A percentile compares a stretch with the other conserved stretches of the same genome.
Evolutionary conservation across 257 asterid genomes (phyloP).

Genomic region (Salvia splendens): DNA sequence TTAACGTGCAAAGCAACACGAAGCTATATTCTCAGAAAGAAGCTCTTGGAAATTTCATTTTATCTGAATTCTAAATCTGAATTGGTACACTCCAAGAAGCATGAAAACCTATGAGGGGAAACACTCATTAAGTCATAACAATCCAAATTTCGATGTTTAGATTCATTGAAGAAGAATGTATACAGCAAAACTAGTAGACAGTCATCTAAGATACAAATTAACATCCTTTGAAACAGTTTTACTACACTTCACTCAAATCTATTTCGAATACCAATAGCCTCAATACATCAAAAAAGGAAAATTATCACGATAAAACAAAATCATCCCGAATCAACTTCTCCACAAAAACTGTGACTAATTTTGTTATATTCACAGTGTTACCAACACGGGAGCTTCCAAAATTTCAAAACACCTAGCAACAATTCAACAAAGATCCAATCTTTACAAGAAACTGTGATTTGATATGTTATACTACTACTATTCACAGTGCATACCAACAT

Average conservation of each 20-base stretch:
- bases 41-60: slow-evolving; percentile 10
- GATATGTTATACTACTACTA: too few relatives aligned
- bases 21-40: too few relatives aligned
- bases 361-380: not conserved
- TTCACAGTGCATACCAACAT: too few relatives aligned
- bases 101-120: slow-evolving; percentile 11
- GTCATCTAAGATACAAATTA: too few relatives aligned
- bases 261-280: too few relatives aligned
- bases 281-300: too few relatives aligned
- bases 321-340: too few relatives aligned
- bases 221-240: too few relatives aligned
- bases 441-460: not conserved
- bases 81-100: not conserved
- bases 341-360: not conserved
- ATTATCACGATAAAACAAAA: too few relatives aligned
- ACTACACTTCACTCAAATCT: too few relatives aligned
- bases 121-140: not conserved
- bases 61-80: not conserved
- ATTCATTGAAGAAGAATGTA: not conserved
- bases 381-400: too few relatives aligned
- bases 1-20: not conserved
- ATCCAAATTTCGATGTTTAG: not conserved
- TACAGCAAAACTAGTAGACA: not conserved
- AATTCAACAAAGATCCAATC: not conserved
- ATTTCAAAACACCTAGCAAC: not conserved